Conservation (phyloP, 495 filamentous ascomycete species). For the Xeromyces bisporus region DNA sequence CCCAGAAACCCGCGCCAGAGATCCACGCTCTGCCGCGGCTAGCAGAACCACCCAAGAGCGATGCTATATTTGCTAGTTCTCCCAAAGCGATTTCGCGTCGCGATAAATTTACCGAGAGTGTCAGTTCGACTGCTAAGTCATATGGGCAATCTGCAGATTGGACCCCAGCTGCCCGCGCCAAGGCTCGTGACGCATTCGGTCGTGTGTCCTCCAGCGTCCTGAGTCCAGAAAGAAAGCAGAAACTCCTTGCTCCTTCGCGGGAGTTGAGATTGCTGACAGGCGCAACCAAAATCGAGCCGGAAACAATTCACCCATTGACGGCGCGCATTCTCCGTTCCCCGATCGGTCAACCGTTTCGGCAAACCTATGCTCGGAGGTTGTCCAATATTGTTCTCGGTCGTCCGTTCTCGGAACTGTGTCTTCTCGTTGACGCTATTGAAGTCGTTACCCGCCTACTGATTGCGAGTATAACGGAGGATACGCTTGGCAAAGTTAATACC, state of each 20-base stretch:
- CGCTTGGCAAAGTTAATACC: slow-evolving; percentile 68
- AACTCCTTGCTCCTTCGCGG: slow-evolving; percentile 17
- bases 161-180: slow-evolving; percentile 27
- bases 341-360: slow-evolving; percentile 52
- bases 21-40: slow-evolving; percentile 33
- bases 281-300: slow-evolving; percentile 15
- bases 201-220: slow-evolving; percentile 26
- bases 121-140: slow-evolving; percentile 38
- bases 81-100: slow-evolving; percentile 30
- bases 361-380: slow-evolving; percentile 46
- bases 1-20: slow-evolving; percentile 17
- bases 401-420: slow-evolving; percentile 45
- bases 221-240: slow-evolving; percentile 28
- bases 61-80: slow-evolving; percentile 37
- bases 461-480: slow-evolving; percentile 64
- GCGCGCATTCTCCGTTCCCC: slow-evolving; percentile 28
- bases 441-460: slow-evolving; percentile 51
- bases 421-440: slow-evolving; percentile 53
- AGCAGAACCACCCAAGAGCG: slow-evolving; percentile 37
- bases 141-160: slow-evolving; percentile 41
- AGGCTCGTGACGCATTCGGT: slow-evolving; percentile 23
- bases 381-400: slow-evolving; percentile 46
- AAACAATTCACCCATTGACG: slow-evolving; percentile 21
- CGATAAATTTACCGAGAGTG: slow-evolving; percentile 31
- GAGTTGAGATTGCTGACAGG: slow-evolving; percentile 25